These are phyloP conservation scores for Quercus mongolica DNA, from an alignment of 306 rosid species.

Conservation along the genomic window DNA sequence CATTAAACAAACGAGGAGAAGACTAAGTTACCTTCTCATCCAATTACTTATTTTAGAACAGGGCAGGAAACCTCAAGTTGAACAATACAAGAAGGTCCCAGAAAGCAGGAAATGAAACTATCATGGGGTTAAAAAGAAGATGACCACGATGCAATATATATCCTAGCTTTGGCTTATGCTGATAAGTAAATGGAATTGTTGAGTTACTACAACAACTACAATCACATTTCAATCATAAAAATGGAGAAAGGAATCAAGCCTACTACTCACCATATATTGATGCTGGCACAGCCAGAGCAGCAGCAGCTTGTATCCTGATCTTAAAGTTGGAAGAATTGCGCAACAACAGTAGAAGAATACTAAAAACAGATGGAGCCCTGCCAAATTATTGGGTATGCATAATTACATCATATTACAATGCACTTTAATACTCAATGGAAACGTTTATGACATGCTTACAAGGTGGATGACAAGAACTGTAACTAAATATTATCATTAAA, in stretches of 20 bases:
- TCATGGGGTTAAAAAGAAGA: no score
- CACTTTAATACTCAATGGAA: background rate
- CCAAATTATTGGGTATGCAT: constrained; percentile 5
- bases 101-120: background rate
- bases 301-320: constrained; percentile 97
- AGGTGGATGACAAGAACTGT: background rate
- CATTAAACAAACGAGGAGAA: constrained; percentile 23
- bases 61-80: background rate
- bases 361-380: constrained; percentile 82
- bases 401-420: background rate
- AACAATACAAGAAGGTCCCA: background rate
- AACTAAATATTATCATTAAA: background rate
- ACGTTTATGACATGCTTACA: background rate
- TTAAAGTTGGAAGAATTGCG: constrained; percentile 85
- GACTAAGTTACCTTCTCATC: constrained; percentile 11
- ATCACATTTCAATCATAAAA: background rate
- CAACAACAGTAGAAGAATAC: constrained; percentile 75
- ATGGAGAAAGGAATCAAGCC: constrained; percentile 5
- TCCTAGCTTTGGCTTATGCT: background rate
- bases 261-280: constrained; percentile 55
- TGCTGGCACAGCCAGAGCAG: constrained; percentile 84
- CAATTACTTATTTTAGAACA: background rate
- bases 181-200: background rate
- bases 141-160: no score
- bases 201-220: background rate